A percentile compares a stretch with the other conserved stretches of the same genome.
phyloP scores from a whole-genome alignment of 176 grass and related monocot genomes.

The Juncus inflexus region DNA sequence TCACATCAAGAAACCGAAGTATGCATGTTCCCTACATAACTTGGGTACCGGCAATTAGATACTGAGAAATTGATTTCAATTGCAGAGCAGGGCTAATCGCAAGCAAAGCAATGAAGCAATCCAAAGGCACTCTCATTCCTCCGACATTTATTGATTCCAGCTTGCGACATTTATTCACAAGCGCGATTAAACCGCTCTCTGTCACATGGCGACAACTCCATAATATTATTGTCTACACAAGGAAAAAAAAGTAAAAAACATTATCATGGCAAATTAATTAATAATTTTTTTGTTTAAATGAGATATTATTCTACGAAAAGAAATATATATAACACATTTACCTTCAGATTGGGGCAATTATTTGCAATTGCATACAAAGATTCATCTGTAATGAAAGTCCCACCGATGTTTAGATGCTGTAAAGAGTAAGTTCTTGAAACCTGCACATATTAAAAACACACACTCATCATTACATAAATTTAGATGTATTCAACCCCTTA shows the following conservation, averaged over 20 bases:
- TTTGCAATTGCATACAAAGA: constrained; percentile 71
- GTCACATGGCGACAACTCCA: constrained; percentile 94
- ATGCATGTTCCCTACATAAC: constrained; percentile 26
- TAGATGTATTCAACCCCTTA: too few species aligned
- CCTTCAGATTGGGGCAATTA: constrained; percentile 61
- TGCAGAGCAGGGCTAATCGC: constrained; percentile 68
- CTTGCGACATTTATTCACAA: constrained; percentile 64
- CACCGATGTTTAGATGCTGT: constrained; percentile 77
- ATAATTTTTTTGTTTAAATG: background rate
- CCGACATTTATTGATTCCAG: constrained; percentile 90
- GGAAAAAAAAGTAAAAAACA: background rate
- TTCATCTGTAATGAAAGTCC: constrained; percentile 90
- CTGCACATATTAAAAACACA: constrained; percentile 30
- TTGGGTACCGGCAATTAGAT: constrained; percentile 42
- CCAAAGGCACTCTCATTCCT: constrained; percentile 65
- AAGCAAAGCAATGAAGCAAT: constrained; percentile 58
- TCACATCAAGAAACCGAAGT: background rate
- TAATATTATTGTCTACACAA: constrained; percentile 63
- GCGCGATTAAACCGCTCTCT: constrained; percentile 55
- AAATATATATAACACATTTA: constrained; percentile 19
- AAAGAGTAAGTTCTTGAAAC: constrained; percentile 79
- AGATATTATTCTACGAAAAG: too few species aligned
- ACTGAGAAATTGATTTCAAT: constrained; percentile 57
- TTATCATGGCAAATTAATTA: background rate
- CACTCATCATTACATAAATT: background rate